Evolutionary conservation across 768 basidiomycete species (phyloP).

Genomic region (Mycena galericulata): DNA sequence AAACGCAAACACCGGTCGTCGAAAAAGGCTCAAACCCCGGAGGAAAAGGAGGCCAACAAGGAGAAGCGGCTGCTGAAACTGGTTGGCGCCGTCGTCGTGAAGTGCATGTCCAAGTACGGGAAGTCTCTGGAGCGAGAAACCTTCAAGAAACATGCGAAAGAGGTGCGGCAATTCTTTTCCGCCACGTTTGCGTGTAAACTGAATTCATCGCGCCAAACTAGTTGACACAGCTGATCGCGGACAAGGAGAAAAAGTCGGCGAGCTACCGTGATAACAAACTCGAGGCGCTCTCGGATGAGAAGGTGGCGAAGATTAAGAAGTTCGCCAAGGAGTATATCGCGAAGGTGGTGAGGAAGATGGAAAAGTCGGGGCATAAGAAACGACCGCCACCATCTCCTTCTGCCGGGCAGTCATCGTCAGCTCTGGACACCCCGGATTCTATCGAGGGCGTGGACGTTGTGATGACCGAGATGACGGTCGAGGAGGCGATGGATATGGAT

Average conservation of each 20-base stretch:
- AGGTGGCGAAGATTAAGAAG: constrained; percentile 89
- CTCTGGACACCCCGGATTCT: constrained; percentile 56
- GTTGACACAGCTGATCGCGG: constrained; percentile 89
- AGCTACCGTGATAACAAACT: constrained; percentile 81
- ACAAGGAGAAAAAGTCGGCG: constrained; percentile 94
- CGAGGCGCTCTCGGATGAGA: constrained; percentile 87
- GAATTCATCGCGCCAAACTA: constrained; percentile 51
- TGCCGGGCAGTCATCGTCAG: constrained; percentile 49
- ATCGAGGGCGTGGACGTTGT: constrained; percentile 49
- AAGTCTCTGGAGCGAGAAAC: constrained; percentile 78
- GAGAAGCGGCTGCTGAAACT: constrained; percentile 88
- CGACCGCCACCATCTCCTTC: constrained; percentile 42
- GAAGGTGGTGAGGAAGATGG: constrained; percentile 79
- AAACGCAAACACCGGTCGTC: constrained; percentile 48
- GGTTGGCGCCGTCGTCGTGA: constrained; percentile 91
- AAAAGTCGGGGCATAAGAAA: constrained; percentile 58
- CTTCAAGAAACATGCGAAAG: constrained; percentile 97
- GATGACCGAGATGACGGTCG: constrained; percentile 52
- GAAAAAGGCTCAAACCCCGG: constrained; percentile 59
- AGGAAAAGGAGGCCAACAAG: constrained; percentile 75
- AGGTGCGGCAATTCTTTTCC: constrained; percentile 63
- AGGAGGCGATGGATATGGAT: constrained; percentile 60
- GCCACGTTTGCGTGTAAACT: background rate
- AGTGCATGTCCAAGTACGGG: constrained; percentile 91
- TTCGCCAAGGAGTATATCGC: constrained; percentile 92